Conservation (phyloP, 139 green algal species). For the Closterium sp. region DNA sequence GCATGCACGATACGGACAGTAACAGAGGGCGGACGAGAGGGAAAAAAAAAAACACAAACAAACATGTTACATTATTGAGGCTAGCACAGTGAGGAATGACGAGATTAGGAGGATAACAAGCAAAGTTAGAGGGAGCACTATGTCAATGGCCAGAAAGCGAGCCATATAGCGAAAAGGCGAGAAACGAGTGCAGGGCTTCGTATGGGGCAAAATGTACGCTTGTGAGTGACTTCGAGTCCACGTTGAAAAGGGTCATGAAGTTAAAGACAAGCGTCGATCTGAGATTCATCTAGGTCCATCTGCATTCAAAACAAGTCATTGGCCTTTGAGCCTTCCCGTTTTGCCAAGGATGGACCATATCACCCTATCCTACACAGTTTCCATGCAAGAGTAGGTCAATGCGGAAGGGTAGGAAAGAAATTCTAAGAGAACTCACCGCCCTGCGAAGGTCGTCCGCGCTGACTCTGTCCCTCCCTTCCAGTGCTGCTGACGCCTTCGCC, state of each 20-base stretch:
- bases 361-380: background rate
- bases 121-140: no score
- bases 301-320: background rate
- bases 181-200: background rate
- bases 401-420: background rate
- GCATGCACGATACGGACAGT: background rate
- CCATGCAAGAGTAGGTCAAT: background rate
- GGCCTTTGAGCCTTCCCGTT: background rate
- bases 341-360: background rate
- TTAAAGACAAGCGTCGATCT: background rate
- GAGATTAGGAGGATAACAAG: background rate
- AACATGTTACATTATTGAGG: background rate
- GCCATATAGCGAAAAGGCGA: background rate
- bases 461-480: conserved; percentile 82
- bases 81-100: background rate
- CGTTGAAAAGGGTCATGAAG: background rate
- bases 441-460: conserved; percentile 89
- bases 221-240: background rate
- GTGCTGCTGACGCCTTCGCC: conserved; percentile 79
- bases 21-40: background rate
- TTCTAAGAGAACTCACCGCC: conserved; percentile 59
- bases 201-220: background rate
- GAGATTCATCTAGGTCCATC: background rate
- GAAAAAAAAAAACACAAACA: background rate
- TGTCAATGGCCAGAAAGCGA: background rate